phyloP scores from a whole-genome alignment of 257 asterid species.

The Agastache rugosa region DNA sequence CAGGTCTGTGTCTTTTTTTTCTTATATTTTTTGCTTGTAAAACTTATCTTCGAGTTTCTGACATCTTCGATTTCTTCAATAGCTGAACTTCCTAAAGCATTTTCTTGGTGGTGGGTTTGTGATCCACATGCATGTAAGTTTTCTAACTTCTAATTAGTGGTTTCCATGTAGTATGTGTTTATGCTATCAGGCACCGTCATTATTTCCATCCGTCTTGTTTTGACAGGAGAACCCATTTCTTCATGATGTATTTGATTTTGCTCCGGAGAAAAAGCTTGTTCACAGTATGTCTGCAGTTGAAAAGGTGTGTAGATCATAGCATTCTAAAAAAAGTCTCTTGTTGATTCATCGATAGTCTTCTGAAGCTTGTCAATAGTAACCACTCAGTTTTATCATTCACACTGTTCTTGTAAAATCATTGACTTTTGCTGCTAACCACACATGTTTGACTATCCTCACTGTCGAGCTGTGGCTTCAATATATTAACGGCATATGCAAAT shows the following conservation, averaged over 20 bases:
- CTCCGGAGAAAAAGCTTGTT: slow-evolving; percentile 65
- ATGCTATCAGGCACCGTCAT: not conserved
- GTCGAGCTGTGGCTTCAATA: too few species aligned
- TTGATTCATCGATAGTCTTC: not conserved
- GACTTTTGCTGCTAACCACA: not conserved
- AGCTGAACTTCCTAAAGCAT: slow-evolving; percentile 88
- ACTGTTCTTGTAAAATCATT: too few species aligned
- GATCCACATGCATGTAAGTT: slow-evolving; percentile 87
- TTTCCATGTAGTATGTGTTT: not conserved
- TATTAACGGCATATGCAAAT: too few species aligned
- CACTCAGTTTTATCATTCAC: too few species aligned
- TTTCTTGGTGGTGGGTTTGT: slow-evolving; percentile 98
- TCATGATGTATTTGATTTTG: slow-evolving; percentile 80
- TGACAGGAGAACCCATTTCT: slow-evolving; percentile 87
- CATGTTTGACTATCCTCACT: not conserved
- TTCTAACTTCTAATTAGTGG: not conserved
- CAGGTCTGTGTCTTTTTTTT: slow-evolving; percentile 56
- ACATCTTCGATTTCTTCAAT: slow-evolving; percentile 23
- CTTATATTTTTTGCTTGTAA: slow-evolving; percentile 28
- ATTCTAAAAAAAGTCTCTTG: not conserved
- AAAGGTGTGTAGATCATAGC: slow-evolving; percentile 57
- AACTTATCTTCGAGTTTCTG: slow-evolving; percentile 17
- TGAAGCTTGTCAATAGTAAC: not conserved
- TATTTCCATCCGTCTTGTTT: slow-evolving; percentile 19
- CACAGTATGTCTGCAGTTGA: slow-evolving; percentile 60